These are phyloP conservation scores for Paspalum vaginatum DNA, from an alignment of 176 grass and related monocot species.

Conservation along the genomic window DNA sequence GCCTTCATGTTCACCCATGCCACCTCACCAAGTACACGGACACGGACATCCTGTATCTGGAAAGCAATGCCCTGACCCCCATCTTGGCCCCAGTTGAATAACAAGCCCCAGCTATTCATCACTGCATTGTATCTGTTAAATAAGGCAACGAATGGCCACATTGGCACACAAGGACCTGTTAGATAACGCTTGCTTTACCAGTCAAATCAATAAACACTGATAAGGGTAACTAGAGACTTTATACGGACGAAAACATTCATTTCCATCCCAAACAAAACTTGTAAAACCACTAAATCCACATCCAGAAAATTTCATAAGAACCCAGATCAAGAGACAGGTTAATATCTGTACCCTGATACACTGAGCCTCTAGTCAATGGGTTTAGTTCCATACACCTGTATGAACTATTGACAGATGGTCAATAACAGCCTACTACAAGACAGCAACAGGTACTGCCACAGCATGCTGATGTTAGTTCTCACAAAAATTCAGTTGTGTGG, in stretches of 20 bases:
- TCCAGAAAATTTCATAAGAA: neutral
- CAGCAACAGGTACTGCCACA: neutral
- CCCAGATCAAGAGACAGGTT: constrained; percentile 17
- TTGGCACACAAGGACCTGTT: neutral
- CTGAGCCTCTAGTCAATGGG: neutral
- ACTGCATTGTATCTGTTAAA: constrained; percentile 72
- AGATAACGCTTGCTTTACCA: constrained; percentile 22
- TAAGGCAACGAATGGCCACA: neutral
- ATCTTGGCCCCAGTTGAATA: constrained; percentile 95
- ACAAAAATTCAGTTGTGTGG: neutral
- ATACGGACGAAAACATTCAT: neutral
- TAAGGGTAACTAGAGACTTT: no score
- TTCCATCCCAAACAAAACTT: neutral
- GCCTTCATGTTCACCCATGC: constrained; percentile 90
- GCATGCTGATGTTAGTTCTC: neutral
- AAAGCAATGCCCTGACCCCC: constrained; percentile 72
- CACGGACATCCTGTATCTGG: constrained; percentile 74
- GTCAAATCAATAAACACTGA: neutral
- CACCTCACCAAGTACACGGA: constrained; percentile 67
- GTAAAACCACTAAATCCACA: neutral
- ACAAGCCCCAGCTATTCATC: constrained; percentile 73
- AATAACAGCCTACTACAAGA: constrained; percentile 3
- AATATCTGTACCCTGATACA: constrained; percentile 4
- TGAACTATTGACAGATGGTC: neutral
- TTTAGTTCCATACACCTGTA: neutral